These are phyloP conservation scores for Cunninghamia lanceolata DNA, from an alignment of 75 land plant genomes.

Conservation along the genomic window DNA sequence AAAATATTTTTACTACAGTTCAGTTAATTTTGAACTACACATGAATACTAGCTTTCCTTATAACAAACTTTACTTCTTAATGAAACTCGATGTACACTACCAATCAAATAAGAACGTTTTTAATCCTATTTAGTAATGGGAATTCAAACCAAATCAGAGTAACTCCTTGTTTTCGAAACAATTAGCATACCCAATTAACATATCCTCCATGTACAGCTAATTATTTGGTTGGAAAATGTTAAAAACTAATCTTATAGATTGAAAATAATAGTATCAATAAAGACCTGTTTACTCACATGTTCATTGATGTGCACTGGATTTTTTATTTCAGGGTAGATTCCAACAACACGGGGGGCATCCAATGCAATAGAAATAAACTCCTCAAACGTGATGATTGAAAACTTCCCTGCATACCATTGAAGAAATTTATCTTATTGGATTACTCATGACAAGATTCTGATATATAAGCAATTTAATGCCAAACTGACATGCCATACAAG, in stretches of 20 bases:
- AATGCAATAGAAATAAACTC: conserved; percentile 87
- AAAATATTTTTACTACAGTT: too few species aligned
- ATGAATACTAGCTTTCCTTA: not conserved
- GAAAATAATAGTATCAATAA: not conserved
- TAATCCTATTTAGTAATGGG: not conserved
- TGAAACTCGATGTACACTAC: not conserved
- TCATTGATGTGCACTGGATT: conserved; percentile 92
- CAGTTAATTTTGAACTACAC: too few species aligned
- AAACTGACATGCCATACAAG: not conserved
- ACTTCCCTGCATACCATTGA: conserved; percentile 49
- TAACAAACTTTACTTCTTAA: not conserved
- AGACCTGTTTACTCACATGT: conserved; percentile 51
- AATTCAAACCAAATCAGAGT: not conserved
- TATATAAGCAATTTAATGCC: not conserved
- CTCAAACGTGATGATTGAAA: conserved; percentile 82
- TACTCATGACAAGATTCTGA: not conserved
- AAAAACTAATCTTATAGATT: not conserved
- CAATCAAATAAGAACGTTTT: not conserved
- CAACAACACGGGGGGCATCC: conserved; percentile 84
- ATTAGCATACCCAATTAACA: not conserved
- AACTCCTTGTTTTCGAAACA: not conserved
- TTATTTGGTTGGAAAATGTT: not conserved
- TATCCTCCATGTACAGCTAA: not conserved
- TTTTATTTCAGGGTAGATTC: conserved; percentile 96
- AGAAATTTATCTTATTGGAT: not conserved